Evolutionary conservation across 2,329 filamentous ascomycete species (phyloP).

Genomic region (Colletotrichum spaethianum): DNA sequence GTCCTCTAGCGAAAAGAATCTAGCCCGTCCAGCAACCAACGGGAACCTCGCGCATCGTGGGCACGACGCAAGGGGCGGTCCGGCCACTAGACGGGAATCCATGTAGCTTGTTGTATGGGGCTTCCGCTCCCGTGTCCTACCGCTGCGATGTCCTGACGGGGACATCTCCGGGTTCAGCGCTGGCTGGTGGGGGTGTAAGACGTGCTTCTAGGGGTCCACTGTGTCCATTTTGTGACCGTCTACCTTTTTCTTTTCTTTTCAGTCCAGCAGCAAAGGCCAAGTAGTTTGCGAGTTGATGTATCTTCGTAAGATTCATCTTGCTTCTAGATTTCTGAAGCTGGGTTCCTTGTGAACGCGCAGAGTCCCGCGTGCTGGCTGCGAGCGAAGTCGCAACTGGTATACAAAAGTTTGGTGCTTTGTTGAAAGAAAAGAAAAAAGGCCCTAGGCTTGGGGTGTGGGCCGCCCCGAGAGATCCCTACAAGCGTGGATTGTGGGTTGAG

Average conservation of each 20-base stretch:
- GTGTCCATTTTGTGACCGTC: neutral
- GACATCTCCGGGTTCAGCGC: neutral
- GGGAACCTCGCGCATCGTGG: neutral
- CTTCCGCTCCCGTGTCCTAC: neutral
- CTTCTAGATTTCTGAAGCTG: neutral
- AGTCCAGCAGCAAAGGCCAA: too few species aligned
- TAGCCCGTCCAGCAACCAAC: neutral
- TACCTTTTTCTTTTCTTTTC: neutral
- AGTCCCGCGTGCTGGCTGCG: neutral
- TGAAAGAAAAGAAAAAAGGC: neutral
- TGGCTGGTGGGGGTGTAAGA: neutral
- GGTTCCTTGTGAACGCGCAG: neutral
- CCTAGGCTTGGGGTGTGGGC: neutral
- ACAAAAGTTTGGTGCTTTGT: neutral
- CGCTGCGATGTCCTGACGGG: neutral
- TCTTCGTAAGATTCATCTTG: neutral
- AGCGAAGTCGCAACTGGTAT: neutral
- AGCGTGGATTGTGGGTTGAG: neutral
- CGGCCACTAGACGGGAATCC: neutral
- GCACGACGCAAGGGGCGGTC: neutral
- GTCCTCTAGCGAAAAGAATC: neutral
- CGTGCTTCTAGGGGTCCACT: neutral
- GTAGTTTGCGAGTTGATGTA: neutral
- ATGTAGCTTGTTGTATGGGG: conserved; percentile 19
- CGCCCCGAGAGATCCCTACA: neutral